A percentile compares a stretch with the other conserved stretches of the same genome.
Conservation (phyloP, 495 filamentous ascomycete genomes). For the Letharia columbiana region DNA sequence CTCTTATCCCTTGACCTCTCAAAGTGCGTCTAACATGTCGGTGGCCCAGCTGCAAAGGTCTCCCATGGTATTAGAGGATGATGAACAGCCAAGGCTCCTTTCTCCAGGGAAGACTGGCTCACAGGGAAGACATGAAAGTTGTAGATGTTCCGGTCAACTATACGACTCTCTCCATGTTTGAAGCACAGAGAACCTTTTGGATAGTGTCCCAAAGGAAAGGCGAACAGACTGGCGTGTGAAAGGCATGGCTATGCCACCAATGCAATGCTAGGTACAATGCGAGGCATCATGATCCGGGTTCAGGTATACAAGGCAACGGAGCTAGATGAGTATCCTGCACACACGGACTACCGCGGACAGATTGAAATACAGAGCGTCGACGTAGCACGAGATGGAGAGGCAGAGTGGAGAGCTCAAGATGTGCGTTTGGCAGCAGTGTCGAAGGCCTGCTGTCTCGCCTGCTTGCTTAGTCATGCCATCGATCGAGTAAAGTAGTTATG, state of each 20-base stretch:
- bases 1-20: not conserved
- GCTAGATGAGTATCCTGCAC: too few species aligned
- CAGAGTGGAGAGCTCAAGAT: not conserved
- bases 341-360: not conserved
- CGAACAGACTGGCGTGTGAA: too few species aligned
- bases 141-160: not conserved
- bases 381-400: not conserved
- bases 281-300: not conserved
- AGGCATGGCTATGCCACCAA: too few species aligned
- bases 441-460: not conserved
- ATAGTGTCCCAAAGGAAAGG: too few species aligned
- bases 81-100: not conserved
- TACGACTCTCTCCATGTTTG: not conserved
- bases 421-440: too few species aligned
- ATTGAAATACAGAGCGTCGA: not conserved
- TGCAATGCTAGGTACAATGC: not conserved
- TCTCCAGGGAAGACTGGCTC: not conserved
- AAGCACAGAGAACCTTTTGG: too few species aligned
- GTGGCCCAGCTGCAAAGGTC: not conserved
- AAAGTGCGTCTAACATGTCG: not conserved
- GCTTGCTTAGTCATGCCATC: constrained; percentile 11
- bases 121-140: not conserved
- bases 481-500: not conserved
- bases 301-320: too few species aligned
- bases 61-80: not conserved